Base-by-base conservation (phyloP, 768 basidiomycete species). In the Amanita brunnescens region DNA sequence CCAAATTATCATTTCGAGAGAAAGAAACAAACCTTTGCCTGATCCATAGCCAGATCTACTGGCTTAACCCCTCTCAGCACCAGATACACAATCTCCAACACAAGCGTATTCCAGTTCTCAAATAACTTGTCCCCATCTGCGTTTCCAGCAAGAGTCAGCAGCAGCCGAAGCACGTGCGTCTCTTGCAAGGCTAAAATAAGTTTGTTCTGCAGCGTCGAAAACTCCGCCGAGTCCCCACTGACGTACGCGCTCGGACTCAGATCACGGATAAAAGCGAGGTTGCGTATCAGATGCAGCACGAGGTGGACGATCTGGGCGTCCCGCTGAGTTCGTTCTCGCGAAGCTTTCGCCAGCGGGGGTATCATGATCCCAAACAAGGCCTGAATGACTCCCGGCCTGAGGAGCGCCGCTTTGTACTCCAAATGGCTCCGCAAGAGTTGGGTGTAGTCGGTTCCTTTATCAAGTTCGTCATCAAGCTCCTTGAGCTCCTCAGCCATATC, bases 211-310 rank as follows among this genome's bases (percentile, higher is more conserved):
- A 97, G 70, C 6, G 76, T 71, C 0, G 91, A 80, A 55, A 83
- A 78, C 59, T 92, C 90, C 6, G 83, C 83, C 55, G 85, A 84
- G 61, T 94, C 87, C 9, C 85, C 75, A 54, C 85, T 91, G 20
- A 77, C 69, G 54, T 82, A 75, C 44, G 79, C 79, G 55, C 89
- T 85, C 35, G 80, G 68, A 0, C 86, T 83, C 2, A 81, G 77
- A 68, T 98, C 95, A 58, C 85, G 85, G 72, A 98, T 93, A 63
- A 94, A 91, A 1, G 87, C 80, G n/a, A 98, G 79, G 63, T 99
- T 99, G 51, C 96, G 83, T 47, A 96, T 74, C 55, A 95, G 77
- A 64, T 96, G 87, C 10, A 99, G 73, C 10, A 95, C 75, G 49
- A 99, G 79, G 49, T 85, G 89, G 62, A 97, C 82, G 55, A 97